Base-by-base conservation (phyloP, 2,329 filamentous ascomycete genomes). In the Ceratocystiopsis minuta region DNA sequence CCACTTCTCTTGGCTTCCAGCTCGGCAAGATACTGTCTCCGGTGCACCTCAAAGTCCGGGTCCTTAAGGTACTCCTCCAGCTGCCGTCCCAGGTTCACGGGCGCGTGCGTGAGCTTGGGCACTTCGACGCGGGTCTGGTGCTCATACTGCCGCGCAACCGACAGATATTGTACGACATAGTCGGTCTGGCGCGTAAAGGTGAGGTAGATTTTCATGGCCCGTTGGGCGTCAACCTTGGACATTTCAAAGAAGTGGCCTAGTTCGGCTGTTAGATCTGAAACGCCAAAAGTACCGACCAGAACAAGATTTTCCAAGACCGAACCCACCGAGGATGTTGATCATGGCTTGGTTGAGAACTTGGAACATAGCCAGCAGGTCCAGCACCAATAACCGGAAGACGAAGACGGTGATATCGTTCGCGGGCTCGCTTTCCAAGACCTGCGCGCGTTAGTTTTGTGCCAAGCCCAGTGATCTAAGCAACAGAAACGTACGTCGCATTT, bases 181-280 rank as follows among this genome's bases (percentile, higher is more conserved):
- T 96, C 87, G 7, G 90, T 98, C 58, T 94, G 87, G 53, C 75
- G 80, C 15, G 85, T 85, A 54, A 98, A 98, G 15, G 71, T 80
- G 55, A 87, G 83, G 62, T 98, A 98, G 47, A 98, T 88, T 46
- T 77, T 72, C 62, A 98, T 75, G 44, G 90, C 86, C 48, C 87
- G 75, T 58, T 95, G 85, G 45, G 90, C 92, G 60, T 98, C 90
- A 20, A 83, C 71, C 54, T 83, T 84, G 40, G 90, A 95, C 80
- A 98, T 88, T 63, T 98, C 90, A 53, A 98, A 98, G 60, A 96
- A 98, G 60, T 92, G 84, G 52, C 90, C 86, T 92, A 48, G n/a
- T n/a, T n/a, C n/a, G n/a, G n/a, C n/a, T n/a, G n/a, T n/a, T n/a
- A n/a, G n/a, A n/a, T n/a, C n/a, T n/a, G n/a, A n/a, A n/a, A n/a